phyloP scores from a whole-genome alignment of 495 filamentous ascomycete species.

The Podospora bellae-mahoneyi region DNA sequence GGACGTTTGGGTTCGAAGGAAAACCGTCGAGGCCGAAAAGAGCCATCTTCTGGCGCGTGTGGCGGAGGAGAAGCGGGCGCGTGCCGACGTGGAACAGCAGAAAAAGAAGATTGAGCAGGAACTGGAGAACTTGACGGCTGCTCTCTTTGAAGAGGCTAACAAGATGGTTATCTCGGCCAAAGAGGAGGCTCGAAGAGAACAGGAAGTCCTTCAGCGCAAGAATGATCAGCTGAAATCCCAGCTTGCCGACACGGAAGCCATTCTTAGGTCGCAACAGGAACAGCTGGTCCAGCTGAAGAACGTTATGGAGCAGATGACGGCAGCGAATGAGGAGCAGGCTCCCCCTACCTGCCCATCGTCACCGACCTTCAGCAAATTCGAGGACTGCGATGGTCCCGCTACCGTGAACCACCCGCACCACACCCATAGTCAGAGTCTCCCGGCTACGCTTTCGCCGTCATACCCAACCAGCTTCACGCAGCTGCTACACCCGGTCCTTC shows the following conservation, averaged over 20 bases:
- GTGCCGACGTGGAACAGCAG: constrained; percentile 66
- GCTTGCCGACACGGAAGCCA: constrained; percentile 61
- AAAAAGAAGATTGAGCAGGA: constrained; percentile 70
- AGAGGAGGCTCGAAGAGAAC: constrained; percentile 38
- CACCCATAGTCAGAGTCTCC: constrained; percentile 28
- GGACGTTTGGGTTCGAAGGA: constrained; percentile 63
- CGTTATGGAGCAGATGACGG: constrained; percentile 85
- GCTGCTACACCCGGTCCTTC: constrained; percentile 74
- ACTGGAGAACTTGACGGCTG: constrained; percentile 82
- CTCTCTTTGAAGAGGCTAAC: constrained; percentile 94
- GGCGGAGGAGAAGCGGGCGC: constrained; percentile 66
- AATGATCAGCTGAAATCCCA: constrained; percentile 51
- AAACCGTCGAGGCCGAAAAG: constrained; percentile 44
- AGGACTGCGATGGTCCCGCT: constrained; percentile 42
- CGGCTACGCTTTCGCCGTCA: constrained; percentile 64
- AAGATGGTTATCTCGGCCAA: constrained; percentile 79
- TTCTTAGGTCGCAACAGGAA: constrained; percentile 86
- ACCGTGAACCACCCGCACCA: constrained; percentile 38
- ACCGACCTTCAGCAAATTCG: constrained; percentile 48
- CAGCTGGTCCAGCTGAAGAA: constrained; percentile 86
- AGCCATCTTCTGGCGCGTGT: constrained; percentile 34
- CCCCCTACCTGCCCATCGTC: constrained; percentile 67
- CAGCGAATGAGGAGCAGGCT: constrained; percentile 64
- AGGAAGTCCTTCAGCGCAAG: constrained; percentile 35
- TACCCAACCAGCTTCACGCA: constrained; percentile 83